Conservation (phyloP, 306 rosid genomes). For the Cotoneaster glaucophyllus region DNA sequence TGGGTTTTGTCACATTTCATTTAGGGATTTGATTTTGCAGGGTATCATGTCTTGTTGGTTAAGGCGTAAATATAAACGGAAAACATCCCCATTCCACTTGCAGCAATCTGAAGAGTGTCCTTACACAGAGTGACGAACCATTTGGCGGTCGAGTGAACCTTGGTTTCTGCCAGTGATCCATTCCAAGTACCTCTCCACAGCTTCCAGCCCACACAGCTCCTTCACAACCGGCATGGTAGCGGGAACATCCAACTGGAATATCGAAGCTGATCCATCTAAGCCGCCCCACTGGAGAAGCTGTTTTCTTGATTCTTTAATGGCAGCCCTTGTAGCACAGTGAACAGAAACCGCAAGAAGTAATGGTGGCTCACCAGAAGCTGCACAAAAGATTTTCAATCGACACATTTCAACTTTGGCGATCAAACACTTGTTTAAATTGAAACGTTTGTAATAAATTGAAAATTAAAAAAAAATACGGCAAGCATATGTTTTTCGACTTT, state of each 20-base stretch:
- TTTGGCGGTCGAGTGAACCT: too few species aligned
- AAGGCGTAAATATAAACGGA: too few species aligned
- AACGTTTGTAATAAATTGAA: neutral
- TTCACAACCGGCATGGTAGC: constrained; percentile 89
- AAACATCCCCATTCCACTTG: too few species aligned
- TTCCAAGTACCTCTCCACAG: constrained; percentile 69
- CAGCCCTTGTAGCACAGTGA: constrained; percentile 88
- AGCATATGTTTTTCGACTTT: neutral
- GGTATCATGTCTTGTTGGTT: too few species aligned
- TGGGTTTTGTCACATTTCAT: too few species aligned
- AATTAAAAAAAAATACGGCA: neutral
- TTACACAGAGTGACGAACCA: too few species aligned
- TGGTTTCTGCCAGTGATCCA: constrained; percentile 24
- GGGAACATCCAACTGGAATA: constrained; percentile 67
- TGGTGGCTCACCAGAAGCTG: constrained; percentile 98
- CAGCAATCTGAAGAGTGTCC: too few species aligned
- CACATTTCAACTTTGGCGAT: neutral
- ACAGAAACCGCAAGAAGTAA: constrained; percentile 73
- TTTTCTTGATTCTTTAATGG: constrained; percentile 64
- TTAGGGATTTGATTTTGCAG: too few species aligned
- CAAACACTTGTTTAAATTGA: neutral
- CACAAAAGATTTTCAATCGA: constrained; percentile 9
- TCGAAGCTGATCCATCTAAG: constrained; percentile 21
- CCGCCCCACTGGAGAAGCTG: constrained; percentile 63
- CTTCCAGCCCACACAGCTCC: constrained; percentile 61